Evolutionary conservation across 192 early-diverging fungal genomes (phyloP), one percentile per base, ranked within the genome.

Genomic region (Lobulomyces angularis): DNA sequence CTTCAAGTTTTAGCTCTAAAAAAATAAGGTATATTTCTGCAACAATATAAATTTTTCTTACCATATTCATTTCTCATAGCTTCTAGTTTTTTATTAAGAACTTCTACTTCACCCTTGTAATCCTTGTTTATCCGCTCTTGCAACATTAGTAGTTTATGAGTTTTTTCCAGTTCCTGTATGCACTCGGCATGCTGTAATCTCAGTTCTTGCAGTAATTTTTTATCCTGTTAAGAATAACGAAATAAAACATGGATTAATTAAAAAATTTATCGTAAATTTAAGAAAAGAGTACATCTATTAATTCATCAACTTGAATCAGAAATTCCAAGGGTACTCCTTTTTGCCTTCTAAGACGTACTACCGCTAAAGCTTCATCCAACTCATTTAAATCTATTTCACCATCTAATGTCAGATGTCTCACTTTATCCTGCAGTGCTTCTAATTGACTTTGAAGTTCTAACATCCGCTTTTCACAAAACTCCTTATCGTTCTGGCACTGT

Each of bases 111-210:
- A 12, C 49, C 41, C 35, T 77, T 77, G 28, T 59, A 61, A 28
- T 70, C 74, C 27, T 62, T 51, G 43, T 65, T 76, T 30, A 77
- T 77, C 23, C 61, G 50, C 35, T 77, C 67, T 46, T 77, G 67
- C 16, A 71, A 38, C n/a, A 50, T 41, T 27, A 77, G 36, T 8
- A 77, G 45, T 35, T 67, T 71, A 3, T 48, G 43, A 4, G 60
- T 55, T 34, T 61, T 67, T 18, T 75, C 71, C 27, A 77, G 45
- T 29, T 77, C 74, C 33, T 62, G 54, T n/a, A 62, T 52, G 43
- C 64, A 67, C 20, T 67, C 66, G 0, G 74, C 62, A 41, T 68
- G 63, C 43, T 74, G 64, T 12, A 65, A 31, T 9, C 63, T 39
- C 27, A 77, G 43, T 8, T 76, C 62, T 46, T 72, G 63, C 4